A percentile compares a stretch with the other conserved stretches of the same genome.
Conservation (phyloP, 108 stramenopile genomes). For the Schizochytrium sp. region DNA sequence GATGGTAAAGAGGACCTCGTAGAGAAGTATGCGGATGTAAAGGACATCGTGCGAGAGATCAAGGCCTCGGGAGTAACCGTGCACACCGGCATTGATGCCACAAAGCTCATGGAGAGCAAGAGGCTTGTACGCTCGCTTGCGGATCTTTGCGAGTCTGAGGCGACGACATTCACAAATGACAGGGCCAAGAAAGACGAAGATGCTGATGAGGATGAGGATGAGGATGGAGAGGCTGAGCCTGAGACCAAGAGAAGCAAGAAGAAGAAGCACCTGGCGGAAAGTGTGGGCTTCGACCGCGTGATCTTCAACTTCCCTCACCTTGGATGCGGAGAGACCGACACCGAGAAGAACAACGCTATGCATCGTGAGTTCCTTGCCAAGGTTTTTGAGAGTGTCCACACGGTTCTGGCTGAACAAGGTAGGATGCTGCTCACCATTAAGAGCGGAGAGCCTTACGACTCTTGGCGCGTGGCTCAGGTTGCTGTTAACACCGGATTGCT, state of each 20-base stretch:
- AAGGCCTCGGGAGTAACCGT: conserved; percentile 49
- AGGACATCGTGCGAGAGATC: conserved; percentile 50
- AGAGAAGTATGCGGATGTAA: conserved; percentile 48
- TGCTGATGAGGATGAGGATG: background rate
- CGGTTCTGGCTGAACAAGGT: conserved; percentile 38
- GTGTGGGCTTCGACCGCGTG: conserved; percentile 33
- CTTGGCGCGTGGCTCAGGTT: conserved; percentile 5
- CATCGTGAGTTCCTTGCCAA: conserved; percentile 46
- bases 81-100: conserved; percentile 33
- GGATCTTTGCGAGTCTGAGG: conserved; percentile 32
- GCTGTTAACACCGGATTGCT: conserved; percentile 27
- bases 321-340: conserved; percentile 33
- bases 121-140: conserved; percentile 29
- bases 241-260: background rate
- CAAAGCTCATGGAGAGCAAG: conserved; percentile 49
- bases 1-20: conserved; percentile 50
- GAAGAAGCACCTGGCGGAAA: background rate
- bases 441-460: conserved; percentile 59
- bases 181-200: background rate
- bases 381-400: conserved; percentile 13
- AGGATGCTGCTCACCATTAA: conserved; percentile 17
- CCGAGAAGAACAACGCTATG: conserved; percentile 31
- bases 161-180: background rate
- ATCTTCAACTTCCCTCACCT: conserved; percentile 56
- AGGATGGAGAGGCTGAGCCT: background rate